Base-by-base conservation (phyloP, 169 alveolate genomes). In the Neospora caninum region DNA sequence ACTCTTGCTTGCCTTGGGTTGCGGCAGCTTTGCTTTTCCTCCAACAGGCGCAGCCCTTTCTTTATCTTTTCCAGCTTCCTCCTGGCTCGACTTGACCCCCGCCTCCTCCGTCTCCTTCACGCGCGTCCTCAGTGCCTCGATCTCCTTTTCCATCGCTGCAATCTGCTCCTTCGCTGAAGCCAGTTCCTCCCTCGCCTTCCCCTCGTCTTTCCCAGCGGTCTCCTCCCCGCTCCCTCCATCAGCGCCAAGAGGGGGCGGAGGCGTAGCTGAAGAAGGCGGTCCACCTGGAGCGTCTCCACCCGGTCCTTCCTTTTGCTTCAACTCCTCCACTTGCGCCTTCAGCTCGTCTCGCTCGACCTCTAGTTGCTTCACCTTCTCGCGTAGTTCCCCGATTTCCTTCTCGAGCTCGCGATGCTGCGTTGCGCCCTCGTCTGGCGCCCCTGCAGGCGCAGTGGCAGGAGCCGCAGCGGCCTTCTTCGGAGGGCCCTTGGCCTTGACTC, bases 401-500 rank as follows among this genome's bases (percentile, higher is more conserved):
- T 82, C 69, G 18, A 42, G 69, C 31, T 38, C 89, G 31, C 45
- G 22, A 18, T 13, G 7, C 86, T 78, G 27, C 9, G 43, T 10
- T 29, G 10, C 89, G 58, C 13, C 13, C 13, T 49, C 22, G 4
- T 49, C 58, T 7, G 58, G 22, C 13, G 4, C 58, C 58, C 58
- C 58, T 4, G 58, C 10, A 43, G 86, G 4, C 86, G n/a, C n/a
- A n/a, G 22, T 0, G n/a, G 45, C 27, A 78, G 86, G 31, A 4
- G 86, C 13, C 39, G 86, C 86, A 78, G 86, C 2, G 86, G 86
- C 86, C 31, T 78, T 78, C 89, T 82, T 42, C 10, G 38, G 49
- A 9, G 84, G 49, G 1, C 45, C 84, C 42, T 73, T 73, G 31
- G 43, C 45, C 20, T 36, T 31, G 9, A 73, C 25, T 10, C 6